These are phyloP conservation scores for Hamigera avellanea DNA, from an alignment of 495 filamentous ascomycete genomes.

Conservation along the genomic window DNA sequence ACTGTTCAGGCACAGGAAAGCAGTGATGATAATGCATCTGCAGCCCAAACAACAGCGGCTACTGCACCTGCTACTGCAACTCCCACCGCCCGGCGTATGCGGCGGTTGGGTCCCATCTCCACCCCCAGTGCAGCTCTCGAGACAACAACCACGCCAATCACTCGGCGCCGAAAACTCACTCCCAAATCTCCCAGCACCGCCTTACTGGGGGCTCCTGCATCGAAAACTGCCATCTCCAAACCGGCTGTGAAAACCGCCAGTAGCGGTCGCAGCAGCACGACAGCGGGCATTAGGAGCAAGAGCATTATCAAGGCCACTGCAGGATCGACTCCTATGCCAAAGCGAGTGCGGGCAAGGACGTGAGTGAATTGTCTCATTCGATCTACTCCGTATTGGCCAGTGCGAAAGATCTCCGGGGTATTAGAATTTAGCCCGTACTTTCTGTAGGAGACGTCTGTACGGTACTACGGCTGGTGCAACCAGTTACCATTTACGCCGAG, in stretches of 20 bases:
- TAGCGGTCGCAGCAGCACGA: slow-evolving; percentile 1
- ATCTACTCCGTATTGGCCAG: no score
- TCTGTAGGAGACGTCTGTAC: no score
- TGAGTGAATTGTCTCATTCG: slow-evolving; percentile 10
- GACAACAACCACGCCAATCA: slow-evolving; percentile 2
- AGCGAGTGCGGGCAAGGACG: slow-evolving; percentile 23
- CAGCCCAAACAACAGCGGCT: slow-evolving; percentile 9
- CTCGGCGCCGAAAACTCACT: slow-evolving; percentile 27
- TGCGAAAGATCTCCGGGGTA: no score
- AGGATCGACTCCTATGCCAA: slow-evolving; percentile 30
- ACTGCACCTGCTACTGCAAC: slow-evolving; percentile 20
- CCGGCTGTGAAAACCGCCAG: slow-evolving; percentile 10
- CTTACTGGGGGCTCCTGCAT: slow-evolving; percentile 8
- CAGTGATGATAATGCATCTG: slow-evolving; percentile 5
- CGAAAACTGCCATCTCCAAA: slow-evolving; percentile 9
- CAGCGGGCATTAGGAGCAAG: slow-evolving; percentile 13
- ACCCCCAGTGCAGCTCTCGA: no score
- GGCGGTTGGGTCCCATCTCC: slow-evolving; percentile 16
- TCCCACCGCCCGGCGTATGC: slow-evolving; percentile 23
- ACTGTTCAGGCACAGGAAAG: slow-evolving; percentile 5
- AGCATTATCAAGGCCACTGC: slow-evolving; percentile 24
- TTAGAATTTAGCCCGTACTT: no score
- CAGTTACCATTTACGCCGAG: no score
- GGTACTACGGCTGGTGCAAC: no score
- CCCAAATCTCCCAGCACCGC: slow-evolving; percentile 25